phyloP scores from a whole-genome alignment of 2,329 filamentous ascomycete genomes.

The Metarhizium rileyi region DNA sequence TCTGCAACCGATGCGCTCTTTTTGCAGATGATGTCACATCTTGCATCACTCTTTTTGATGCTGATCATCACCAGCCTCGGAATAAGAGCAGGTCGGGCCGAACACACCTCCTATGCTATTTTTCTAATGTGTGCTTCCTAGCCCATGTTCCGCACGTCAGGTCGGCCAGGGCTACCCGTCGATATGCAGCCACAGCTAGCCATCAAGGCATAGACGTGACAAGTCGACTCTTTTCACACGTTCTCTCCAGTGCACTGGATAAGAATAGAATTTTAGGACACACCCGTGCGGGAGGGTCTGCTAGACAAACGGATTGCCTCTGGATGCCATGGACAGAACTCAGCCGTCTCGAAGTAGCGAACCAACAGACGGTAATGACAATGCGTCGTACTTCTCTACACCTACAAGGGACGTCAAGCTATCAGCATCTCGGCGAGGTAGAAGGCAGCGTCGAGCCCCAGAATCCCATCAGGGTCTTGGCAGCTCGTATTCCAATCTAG shows the following conservation, averaged over 20 bases:
- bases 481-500: background rate
- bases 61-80: background rate
- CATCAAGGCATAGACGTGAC: background rate
- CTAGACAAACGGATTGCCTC: too few species aligned
- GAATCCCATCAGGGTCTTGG: background rate
- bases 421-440: too few species aligned
- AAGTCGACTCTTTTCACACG: background rate
- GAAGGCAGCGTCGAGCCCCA: too few species aligned
- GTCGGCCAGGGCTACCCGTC: background rate
- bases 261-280: too few species aligned
- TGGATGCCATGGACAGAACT: too few species aligned
- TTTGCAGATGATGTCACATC: background rate
- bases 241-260: background rate
- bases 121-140: background rate
- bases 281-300: too few species aligned
- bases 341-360: too few species aligned
- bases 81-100: background rate
- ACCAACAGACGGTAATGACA: too few species aligned
- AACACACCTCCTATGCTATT: background rate
- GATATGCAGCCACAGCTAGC: background rate
- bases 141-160: background rate
- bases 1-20: background rate
- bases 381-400: too few species aligned
- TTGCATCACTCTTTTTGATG: background rate
- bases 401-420: background rate